phyloP scores from a whole-genome alignment of 2,329 filamentous ascomycete genomes.

The Fusarium transvaalense region DNA sequence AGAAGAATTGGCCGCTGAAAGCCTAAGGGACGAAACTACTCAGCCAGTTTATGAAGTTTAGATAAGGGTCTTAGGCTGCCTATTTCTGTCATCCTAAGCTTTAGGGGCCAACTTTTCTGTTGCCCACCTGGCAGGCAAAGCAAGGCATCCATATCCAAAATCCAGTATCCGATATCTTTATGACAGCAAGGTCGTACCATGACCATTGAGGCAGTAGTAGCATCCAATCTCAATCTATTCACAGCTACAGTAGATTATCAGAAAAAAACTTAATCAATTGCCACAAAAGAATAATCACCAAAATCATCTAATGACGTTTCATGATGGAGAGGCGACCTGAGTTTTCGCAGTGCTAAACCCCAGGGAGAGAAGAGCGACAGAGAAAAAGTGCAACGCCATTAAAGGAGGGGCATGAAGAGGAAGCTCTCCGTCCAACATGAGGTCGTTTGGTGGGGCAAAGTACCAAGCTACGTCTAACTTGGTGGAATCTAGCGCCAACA shows the following conservation, averaged over 20 bases:
- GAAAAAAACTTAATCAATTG: conserved; percentile 30
- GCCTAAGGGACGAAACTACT: too few species aligned
- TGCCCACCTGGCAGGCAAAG: too few species aligned
- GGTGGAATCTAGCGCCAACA: fast-evolving
- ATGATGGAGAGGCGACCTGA: conserved; percentile 33
- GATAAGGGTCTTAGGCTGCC: too few species aligned
- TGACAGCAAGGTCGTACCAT: conserved; percentile 18
- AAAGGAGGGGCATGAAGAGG: conserved; percentile 40
- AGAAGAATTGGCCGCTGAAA: too few species aligned
- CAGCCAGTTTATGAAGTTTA: too few species aligned
- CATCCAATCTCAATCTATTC: neutral
- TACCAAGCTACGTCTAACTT: conserved; percentile 21
- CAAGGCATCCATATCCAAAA: conserved; percentile 1
- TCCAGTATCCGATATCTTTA: conserved; percentile 4
- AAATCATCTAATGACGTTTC: conserved; percentile 30
- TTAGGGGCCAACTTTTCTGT: too few species aligned
- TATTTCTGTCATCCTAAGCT: too few species aligned
- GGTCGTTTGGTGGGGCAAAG: conserved; percentile 42
- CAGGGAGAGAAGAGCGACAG: conserved; percentile 43
- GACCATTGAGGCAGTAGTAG: neutral
- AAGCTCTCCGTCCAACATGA: conserved; percentile 33
- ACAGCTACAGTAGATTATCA: conserved; percentile 9
- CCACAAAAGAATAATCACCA: conserved; percentile 20
- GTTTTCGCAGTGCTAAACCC: conserved; percentile 36
- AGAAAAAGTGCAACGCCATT: conserved; percentile 24